Evolutionary conservation across 2,329 filamentous ascomycete genomes (phyloP), one percentile per base, ranked within the genome.

Genomic region (Xylariales sp.): DNA sequence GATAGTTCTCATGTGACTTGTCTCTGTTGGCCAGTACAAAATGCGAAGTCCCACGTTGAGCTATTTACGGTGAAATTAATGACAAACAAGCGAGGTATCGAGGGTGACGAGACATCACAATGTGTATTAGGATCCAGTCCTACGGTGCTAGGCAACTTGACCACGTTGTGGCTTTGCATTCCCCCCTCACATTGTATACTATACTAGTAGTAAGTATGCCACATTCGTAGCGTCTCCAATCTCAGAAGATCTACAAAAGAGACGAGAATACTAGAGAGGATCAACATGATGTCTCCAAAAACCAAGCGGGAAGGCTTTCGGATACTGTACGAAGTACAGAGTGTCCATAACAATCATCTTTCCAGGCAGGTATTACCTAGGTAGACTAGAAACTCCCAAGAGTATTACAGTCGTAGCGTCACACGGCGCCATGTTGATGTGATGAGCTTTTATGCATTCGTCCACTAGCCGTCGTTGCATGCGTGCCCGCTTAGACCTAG

Each of bases 1-100:
- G 41, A 71, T 63, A 66, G 41, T 54, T 59, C 49, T 68, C 59
- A 66, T 68, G 64, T 69, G 67, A 67, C 57, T 39, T 45, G 45
- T 39, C 18, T 10, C 36, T 62, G 48, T 64, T 65, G 69, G 65
- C 61, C 28, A 67, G 56, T 62, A 60, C 67, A 23, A 23, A 23
- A 23, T 67, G 67, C 61, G 54, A 65, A 41, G 57, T 57, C 41
- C 43, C 39, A 46, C 34, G 45, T 10, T 56, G 58, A 43, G 53
- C 45, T 66, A 66, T 60, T 66, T 63, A 62, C 41, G 56, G 52
- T 16, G 32, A 65, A 3, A 12, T n/a, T 5, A 48, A 64, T 32
- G 18, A 18, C 10, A 36, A 53, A 32, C 30, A 16, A 63, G 28
- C 23, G 16, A 8, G 28, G 14, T 34, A 23, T 52, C 45, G 18